Conservation (phyloP, 768 basidiomycete species). For the Auricularia sp. region DNA sequence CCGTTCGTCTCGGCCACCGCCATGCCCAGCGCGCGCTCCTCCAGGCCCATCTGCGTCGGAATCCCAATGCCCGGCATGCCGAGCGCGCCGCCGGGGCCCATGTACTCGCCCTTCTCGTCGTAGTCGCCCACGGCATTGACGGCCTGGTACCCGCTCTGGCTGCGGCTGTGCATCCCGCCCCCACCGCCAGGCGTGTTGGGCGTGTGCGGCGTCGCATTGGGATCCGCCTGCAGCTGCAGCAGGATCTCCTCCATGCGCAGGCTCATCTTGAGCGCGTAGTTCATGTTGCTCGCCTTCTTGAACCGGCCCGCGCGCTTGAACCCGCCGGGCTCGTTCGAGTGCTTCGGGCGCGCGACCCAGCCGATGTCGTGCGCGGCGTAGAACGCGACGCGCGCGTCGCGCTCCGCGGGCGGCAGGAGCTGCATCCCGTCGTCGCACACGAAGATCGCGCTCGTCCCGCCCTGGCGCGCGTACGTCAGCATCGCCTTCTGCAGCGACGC, state of each 20-base stretch:
- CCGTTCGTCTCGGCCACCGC: slow-evolving; percentile 44
- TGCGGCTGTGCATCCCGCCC: slow-evolving; percentile 16
- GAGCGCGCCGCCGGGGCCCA: slow-evolving; percentile 13
- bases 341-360: slow-evolving; percentile 49
- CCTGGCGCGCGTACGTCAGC: slow-evolving; percentile 52
- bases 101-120: slow-evolving; percentile 38
- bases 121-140: slow-evolving; percentile 42
- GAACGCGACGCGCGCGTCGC: slow-evolving; percentile 36
- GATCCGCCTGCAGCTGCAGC: slow-evolving; percentile 19
- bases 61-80: slow-evolving; percentile 17
- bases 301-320: slow-evolving; percentile 41
- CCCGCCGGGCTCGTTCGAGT: slow-evolving; percentile 31
- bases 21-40: slow-evolving; percentile 39
- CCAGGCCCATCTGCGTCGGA: slow-evolving; percentile 26
- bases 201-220: slow-evolving; percentile 8
- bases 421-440: slow-evolving; percentile 52
- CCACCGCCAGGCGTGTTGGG: neutral
- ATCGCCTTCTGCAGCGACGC: slow-evolving; percentile 50
- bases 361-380: slow-evolving; percentile 50
- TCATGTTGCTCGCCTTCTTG: slow-evolving; percentile 44
- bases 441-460: slow-evolving; percentile 48
- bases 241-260: slow-evolving; percentile 30
- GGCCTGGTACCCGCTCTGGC: slow-evolving; percentile 54
- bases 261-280: slow-evolving; percentile 33
- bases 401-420: slow-evolving; percentile 33